phyloP scores from a whole-genome alignment of 371 early-diverging fungal species.

The Zychaea mexicana region DNA sequence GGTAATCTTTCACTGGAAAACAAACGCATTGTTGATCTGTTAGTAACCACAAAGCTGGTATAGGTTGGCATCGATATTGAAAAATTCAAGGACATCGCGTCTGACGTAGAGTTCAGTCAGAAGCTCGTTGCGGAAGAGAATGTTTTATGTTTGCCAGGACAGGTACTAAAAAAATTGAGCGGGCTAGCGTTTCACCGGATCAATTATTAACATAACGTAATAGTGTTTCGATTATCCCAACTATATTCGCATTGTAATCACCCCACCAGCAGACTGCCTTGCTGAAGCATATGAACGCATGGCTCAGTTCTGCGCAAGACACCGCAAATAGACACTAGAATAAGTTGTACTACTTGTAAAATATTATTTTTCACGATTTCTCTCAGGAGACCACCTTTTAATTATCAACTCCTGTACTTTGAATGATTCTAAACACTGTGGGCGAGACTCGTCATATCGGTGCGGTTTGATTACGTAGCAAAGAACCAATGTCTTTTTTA shows the following conservation, averaged over 20 bases:
- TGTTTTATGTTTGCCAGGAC: conserved; percentile 86
- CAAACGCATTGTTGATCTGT: too few species aligned
- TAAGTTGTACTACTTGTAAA: neutral
- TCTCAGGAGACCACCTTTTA: conserved; percentile 64
- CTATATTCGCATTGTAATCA: conserved; percentile 81
- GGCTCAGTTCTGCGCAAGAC: conserved; percentile 78
- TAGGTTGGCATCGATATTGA: conserved; percentile 65
- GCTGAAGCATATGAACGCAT: conserved; percentile 79
- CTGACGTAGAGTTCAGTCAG: conserved; percentile 83
- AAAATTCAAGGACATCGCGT: conserved; percentile 73
- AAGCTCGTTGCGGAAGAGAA: conserved; percentile 84
- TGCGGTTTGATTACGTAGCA: conserved; percentile 44
- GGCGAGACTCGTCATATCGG: neutral
- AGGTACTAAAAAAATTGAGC: conserved; percentile 39
- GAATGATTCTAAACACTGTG: conserved; percentile 26
- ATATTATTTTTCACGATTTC: conserved; percentile 43
- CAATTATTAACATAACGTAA: neutral
- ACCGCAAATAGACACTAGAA: conserved; percentile 43
- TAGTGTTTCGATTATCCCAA: conserved; percentile 84
- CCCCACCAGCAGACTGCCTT: conserved; percentile 75
- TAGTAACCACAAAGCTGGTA: too few species aligned
- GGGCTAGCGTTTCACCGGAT: neutral
- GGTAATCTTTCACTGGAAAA: too few species aligned
- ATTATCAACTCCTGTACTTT: conserved; percentile 49
- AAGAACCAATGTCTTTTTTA: conserved; percentile 60